These are phyloP conservation scores for Hypoxylon intermedium DNA, from an alignment of 495 filamentous ascomycete genomes.

Conservation along the genomic window DNA sequence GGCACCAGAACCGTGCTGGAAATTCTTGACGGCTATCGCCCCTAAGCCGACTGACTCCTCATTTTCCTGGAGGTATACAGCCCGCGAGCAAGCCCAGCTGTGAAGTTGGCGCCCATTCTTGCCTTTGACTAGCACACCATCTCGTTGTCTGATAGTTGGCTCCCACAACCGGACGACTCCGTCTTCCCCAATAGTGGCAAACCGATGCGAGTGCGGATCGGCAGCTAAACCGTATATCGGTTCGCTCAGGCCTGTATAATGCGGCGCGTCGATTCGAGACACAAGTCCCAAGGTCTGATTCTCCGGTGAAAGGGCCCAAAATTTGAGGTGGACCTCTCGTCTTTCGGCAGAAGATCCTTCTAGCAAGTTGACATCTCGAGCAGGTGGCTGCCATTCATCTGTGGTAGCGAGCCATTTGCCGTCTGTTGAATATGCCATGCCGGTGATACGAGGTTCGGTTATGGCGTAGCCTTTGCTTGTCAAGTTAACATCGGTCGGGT, in stretches of 20 bases:
- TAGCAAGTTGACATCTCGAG: slow-evolving; percentile 62
- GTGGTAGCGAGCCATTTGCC: slow-evolving; percentile 91
- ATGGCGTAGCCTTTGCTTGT: slow-evolving; percentile 72
- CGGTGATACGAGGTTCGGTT: slow-evolving; percentile 73
- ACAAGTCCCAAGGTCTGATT: slow-evolving; percentile 73
- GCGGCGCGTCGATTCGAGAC: slow-evolving; percentile 82
- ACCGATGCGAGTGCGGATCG: slow-evolving; percentile 69
- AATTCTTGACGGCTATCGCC: slow-evolving; percentile 9
- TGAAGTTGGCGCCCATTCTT: slow-evolving; percentile 60
- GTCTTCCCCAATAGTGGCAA: slow-evolving; percentile 86
- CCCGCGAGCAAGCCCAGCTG: slow-evolving; percentile 75
- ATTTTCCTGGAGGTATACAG: slow-evolving; percentile 60
- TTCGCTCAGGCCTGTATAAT: slow-evolving; percentile 62
- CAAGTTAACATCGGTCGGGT: slow-evolving; percentile 78
- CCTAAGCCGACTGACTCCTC: slow-evolving; percentile 48
- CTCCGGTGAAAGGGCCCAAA: slow-evolving; percentile 80
- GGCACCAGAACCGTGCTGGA: slow-evolving; percentile 53
- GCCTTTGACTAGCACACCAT: slow-evolving; percentile 65
- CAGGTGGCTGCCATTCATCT: slow-evolving; percentile 84
- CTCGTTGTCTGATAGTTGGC: slow-evolving; percentile 66
- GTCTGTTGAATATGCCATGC: slow-evolving; percentile 74
- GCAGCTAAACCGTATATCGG: slow-evolving; percentile 73
- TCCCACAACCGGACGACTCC: slow-evolving; percentile 78
- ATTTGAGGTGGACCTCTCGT: slow-evolving; percentile 82
- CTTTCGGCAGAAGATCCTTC: slow-evolving; percentile 56